Evolutionary conservation across 257 asterid genomes (phyloP).

Genomic region (Thymus mandschuricus): DNA sequence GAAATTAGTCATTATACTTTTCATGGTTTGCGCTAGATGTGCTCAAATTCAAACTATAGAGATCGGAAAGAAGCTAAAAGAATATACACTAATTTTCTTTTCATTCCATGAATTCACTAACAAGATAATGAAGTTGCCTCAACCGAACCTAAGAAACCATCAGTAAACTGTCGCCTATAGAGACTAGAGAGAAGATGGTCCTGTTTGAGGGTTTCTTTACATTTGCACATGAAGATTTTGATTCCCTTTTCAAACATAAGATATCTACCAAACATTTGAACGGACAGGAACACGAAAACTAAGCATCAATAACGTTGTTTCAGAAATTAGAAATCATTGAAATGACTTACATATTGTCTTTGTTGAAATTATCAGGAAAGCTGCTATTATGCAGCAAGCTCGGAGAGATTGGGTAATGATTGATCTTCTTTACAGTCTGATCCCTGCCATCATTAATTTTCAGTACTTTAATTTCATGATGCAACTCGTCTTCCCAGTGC

Average conservation of each 20-base stretch:
- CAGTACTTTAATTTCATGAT: slow-evolving; percentile 61
- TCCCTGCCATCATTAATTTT: slow-evolving; percentile 60
- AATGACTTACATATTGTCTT: slow-evolving; percentile 70
- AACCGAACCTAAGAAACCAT: background rate
- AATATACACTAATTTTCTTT: background rate
- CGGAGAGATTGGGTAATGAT: slow-evolving; percentile 74
- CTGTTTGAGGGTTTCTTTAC: background rate
- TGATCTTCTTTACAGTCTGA: slow-evolving; percentile 46
- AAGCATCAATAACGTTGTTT: background rate
- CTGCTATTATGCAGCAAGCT: slow-evolving; percentile 81
- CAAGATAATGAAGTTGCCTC: background rate
- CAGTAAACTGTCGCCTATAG: background rate
- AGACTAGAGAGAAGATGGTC: background rate
- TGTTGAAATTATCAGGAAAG: slow-evolving; percentile 56
- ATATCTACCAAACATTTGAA: background rate
- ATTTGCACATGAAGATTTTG: background rate
- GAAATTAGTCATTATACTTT: background rate
- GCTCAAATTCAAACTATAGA: background rate
- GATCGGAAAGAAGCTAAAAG: background rate
- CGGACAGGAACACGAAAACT: background rate
- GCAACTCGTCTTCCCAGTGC: slow-evolving; percentile 78
- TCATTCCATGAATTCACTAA: background rate
- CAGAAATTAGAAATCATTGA: background rate
- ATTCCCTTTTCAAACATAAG: background rate
- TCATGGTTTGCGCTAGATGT: background rate